Base-by-base conservation (phyloP, 2,329 filamentous ascomycete species). In the Fusarium begoniae region DNA sequence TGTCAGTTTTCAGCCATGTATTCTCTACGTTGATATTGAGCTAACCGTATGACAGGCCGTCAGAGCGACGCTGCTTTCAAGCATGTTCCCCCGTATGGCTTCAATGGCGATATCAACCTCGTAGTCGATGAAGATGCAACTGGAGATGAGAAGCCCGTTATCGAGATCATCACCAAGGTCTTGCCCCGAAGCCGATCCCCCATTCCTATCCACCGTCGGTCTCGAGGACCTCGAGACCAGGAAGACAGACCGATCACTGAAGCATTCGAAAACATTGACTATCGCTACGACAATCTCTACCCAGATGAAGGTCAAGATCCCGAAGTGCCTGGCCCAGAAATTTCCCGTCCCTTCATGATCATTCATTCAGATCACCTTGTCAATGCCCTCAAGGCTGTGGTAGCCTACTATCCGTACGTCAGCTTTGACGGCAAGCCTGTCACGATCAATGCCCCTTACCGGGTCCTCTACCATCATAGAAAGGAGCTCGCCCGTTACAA, bases 371-470 rank as follows among this genome's bases (percentile, higher is more conserved):
- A 77, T 37, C 79, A 86, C 63, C 81, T 89, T 37, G 82, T 85
- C 71, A 83, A 86, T 53, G 86, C 86, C 2, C 80, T 89, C 9
- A 81, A 80, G 35, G 85, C 86, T 18, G 83, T 88, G 10, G 82
- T 89, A 12, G 80, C 79, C 30, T 88, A 87, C 72, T 88, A 87
- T 70, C 86, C 86, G 8, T 80, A 81, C 44, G 80, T 83, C 64
- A 80, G 79, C 47, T 81, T 86, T 55, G 75, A 80, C 2, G 82
- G 76, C 45, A 80, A 82, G 12, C 77, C 63, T n/a, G 79, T 85
- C 61, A 77, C 74, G 32, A 81, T 88, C 69, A 80, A 80, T 24
- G 82, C 83, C 8, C 88, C 87, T 5, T 89, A 87, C 73, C 79
- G 79, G 11, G 79, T 86, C n/a, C 80, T 89, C 20, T 81, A 85